These are phyloP conservation scores for Boletus bicolor DNA, from an alignment of 768 basidiomycete genomes.

Conservation along the genomic window DNA sequence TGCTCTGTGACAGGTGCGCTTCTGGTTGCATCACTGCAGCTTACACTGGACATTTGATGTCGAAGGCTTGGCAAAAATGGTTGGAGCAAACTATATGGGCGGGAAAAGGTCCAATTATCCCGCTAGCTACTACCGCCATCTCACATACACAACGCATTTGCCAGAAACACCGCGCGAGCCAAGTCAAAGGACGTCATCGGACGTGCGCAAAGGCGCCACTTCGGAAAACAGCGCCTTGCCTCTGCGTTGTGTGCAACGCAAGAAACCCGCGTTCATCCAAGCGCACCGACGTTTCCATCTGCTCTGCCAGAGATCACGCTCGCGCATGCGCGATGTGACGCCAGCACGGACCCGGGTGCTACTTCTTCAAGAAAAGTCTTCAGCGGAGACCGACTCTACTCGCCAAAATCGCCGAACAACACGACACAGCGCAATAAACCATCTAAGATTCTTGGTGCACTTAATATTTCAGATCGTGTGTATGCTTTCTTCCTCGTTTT, in stretches of 20 bases:
- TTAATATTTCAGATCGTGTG: conserved; percentile 30
- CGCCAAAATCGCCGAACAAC: conserved; percentile 2
- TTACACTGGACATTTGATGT: background rate
- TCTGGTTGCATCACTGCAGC: background rate
- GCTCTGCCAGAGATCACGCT: conserved; percentile 23
- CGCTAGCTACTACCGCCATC: background rate
- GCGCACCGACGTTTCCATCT: conserved; percentile 5
- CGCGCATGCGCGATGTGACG: conserved; percentile 24
- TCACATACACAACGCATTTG: background rate
- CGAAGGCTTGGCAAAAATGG: conserved; percentile 36
- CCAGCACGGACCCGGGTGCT: background rate
- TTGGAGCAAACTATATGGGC: conserved; percentile 75
- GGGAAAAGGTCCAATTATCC: conserved; percentile 51
- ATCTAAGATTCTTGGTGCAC: conserved; percentile 24
- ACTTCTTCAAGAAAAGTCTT: background rate
- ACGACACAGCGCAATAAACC: conserved; percentile 7
- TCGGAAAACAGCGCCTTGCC: conserved; percentile 55
- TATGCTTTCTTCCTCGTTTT: conserved; percentile 2
- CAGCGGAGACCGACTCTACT: conserved; percentile 5
- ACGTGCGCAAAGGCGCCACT: conserved; percentile 56
- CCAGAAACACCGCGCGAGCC: conserved; percentile 57
- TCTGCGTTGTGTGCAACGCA: conserved; percentile 37
- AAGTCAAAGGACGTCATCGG: conserved; percentile 54
- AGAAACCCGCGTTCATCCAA: conserved; percentile 4
- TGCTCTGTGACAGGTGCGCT: too few relatives aligned